Base-by-base conservation (phyloP, 768 basidiomycete genomes). In the Lentinus brumalis region DNA sequence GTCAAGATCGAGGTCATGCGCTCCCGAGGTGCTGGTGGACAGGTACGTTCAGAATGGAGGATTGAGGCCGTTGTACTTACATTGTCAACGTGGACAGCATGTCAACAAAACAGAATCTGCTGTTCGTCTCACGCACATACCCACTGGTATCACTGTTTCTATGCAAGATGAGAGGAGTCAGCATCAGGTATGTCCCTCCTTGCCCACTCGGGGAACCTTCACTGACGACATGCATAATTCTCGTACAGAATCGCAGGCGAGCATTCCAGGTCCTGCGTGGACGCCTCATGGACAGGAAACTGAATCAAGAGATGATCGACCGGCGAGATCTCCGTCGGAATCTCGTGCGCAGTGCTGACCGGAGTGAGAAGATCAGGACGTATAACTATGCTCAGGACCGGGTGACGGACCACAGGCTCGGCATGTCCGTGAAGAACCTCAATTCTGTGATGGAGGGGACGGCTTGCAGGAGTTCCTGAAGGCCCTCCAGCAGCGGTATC, bases 21-120 rank as follows among this genome's bases (percentile, higher is more conserved):
- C 29, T 85, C 97, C 0, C 80, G 94, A n/a, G 97, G 97, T 29
- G 96, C 97, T 7, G 97, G 97, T 47, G 96, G 97, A 15, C 96
- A 97, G 81, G 93, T 93, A 62, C 55, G 78, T 67, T 26, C 21
- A 26, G 21, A 26, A 26, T 26, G 21, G 21, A 26, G 21, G 21
- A 26, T 26, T 26, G 21, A 26, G 18, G 10, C 15, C 26, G 5
- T 18, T 50, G 35, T 15, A 52, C 26, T 18, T 6, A 30, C 5
- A 14, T 50, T 21, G 1, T 38, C 29, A 30, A 16, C 15, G 18
- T 5, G 14, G 40, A 11, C 65, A 98, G 90, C 96, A 98, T 75
- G 97, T 98, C 69, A 99, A 99, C 77, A 93, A 90, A 81, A 98
- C 97, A 0, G 97, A 99, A 75, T 98, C 96, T 2, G 96, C 97